Conservation (phyloP, 1,139 yeast species). For the Magnusiomyces magnusii region DNA sequence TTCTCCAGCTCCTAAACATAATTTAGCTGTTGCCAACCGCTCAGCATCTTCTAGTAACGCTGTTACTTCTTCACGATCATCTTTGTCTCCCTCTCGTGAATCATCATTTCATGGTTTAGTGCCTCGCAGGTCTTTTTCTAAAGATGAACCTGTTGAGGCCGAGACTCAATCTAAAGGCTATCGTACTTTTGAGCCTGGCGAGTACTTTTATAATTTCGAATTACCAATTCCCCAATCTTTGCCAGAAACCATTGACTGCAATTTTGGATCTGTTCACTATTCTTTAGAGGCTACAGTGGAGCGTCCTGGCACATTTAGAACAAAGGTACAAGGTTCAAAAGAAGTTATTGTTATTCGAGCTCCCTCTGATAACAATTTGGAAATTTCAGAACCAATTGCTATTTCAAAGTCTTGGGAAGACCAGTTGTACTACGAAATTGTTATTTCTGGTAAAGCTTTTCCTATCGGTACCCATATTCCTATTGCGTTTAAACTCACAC, state of each 20-base stretch:
- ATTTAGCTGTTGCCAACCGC: background rate
- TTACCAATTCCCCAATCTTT: constrained; percentile 73
- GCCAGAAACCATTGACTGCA: constrained; percentile 73
- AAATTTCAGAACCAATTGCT: constrained; percentile 89
- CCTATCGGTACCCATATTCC: constrained; percentile 80
- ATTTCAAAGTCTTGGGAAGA: constrained; percentile 93
- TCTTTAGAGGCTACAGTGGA: constrained; percentile 59
- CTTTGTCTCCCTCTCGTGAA: constrained; percentile 5
- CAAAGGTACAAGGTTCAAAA: constrained; percentile 56
- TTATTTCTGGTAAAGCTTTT: constrained; percentile 79
- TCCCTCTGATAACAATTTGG: constrained; percentile 70
- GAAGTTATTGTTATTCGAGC: constrained; percentile 66
- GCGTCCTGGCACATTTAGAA: constrained; percentile 78
- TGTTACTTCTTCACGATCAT: background rate
- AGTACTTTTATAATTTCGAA: constrained; percentile 86
- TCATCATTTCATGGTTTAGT: constrained; percentile 2
- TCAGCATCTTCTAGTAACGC: background rate
- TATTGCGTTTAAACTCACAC: constrained; percentile 72
- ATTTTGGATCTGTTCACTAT: constrained; percentile 75
- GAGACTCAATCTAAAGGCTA: constrained; percentile 23
- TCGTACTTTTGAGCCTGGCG: constrained; percentile 64
- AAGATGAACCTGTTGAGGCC: constrained; percentile 14
- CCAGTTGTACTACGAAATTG: constrained; percentile 78
- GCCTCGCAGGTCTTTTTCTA: constrained; percentile 10
- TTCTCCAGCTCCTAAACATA: constrained; percentile 9